phyloP scores from a whole-genome alignment of 2,329 filamentous ascomycete species.

The Colletotrichum tropicale region DNA sequence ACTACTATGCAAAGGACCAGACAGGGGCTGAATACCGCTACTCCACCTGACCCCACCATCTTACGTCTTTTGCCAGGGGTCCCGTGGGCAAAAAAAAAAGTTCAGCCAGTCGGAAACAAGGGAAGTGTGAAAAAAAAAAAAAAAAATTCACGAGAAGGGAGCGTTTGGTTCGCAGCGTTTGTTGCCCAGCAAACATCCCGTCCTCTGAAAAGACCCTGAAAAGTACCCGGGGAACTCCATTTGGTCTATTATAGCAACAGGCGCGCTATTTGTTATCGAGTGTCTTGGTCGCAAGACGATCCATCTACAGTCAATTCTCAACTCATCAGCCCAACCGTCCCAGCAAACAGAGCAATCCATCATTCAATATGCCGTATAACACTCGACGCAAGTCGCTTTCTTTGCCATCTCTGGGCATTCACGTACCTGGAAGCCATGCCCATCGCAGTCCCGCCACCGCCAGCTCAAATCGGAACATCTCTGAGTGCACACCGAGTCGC shows the following conservation, averaged over 20 bases:
- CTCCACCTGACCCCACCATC: background rate
- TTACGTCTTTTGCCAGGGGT: background rate
- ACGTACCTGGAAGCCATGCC: slow-evolving; percentile 73
- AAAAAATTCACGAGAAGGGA: background rate
- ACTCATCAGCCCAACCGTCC: background rate
- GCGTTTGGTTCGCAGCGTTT: background rate
- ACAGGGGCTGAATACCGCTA: too few relatives aligned
- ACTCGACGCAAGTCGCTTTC: slow-evolving; percentile 96
- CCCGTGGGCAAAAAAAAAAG: background rate
- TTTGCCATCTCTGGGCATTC: slow-evolving; percentile 89
- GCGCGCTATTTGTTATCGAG: background rate
- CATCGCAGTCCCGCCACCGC: slow-evolving; percentile 61
- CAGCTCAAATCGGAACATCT: slow-evolving; percentile 19
- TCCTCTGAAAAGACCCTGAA: background rate
- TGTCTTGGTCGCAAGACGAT: background rate
- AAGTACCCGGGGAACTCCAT: background rate
- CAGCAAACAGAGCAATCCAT: background rate
- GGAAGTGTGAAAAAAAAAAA: background rate
- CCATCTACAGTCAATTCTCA: background rate
- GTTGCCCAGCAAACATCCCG: background rate
- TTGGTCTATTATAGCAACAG: background rate
- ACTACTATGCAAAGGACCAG: too few relatives aligned
- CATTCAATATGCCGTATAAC: slow-evolving; percentile 82
- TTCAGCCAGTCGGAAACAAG: background rate
- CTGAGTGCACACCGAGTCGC: slow-evolving; percentile 21